These are phyloP conservation scores for Phytophthora sansomeana DNA, from an alignment of 352 stramenopile genomes.

Conservation along the genomic window DNA sequence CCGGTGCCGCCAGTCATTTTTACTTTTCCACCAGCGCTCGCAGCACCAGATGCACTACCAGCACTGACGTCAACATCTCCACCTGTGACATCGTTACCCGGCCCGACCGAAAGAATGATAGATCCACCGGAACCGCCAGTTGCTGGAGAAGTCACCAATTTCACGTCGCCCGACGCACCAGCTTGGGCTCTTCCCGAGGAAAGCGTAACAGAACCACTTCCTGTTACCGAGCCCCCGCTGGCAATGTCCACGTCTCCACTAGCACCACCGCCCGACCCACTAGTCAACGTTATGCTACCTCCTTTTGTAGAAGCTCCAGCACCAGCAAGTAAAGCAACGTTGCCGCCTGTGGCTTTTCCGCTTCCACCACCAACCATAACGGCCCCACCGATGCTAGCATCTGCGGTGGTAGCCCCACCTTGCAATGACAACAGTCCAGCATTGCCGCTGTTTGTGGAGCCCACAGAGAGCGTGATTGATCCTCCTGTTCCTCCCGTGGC, in stretches of 20 bases:
- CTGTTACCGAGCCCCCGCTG: slow-evolving; percentile 23
- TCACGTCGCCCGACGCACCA: slow-evolving; percentile 35
- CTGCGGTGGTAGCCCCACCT: slow-evolving; percentile 21
- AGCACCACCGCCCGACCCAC: slow-evolving; percentile 28
- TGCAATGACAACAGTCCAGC: slow-evolving; percentile 25
- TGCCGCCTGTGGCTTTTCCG: slow-evolving; percentile 25
- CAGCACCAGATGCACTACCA: slow-evolving; percentile 26
- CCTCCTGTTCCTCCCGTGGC: slow-evolving; percentile 24
- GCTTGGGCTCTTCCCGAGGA: slow-evolving; percentile 31
- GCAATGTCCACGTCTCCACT: slow-evolving; percentile 37
- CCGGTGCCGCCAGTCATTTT: slow-evolving; percentile 10
- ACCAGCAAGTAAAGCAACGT: slow-evolving; percentile 28
- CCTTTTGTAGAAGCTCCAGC: slow-evolving; percentile 25
- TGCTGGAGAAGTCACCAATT: slow-evolving; percentile 30
- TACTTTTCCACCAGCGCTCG: slow-evolving; percentile 21
- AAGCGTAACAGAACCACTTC: slow-evolving; percentile 31
- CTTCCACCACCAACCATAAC: slow-evolving; percentile 24
- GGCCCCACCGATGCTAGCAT: slow-evolving; percentile 24
- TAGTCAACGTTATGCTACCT: slow-evolving; percentile 39
- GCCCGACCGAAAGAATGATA: slow-evolving; percentile 33
- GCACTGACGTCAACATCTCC: slow-evolving; percentile 24
- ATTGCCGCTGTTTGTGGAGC: slow-evolving; percentile 15
- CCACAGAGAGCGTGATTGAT: slow-evolving; percentile 26
- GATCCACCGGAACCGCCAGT: slow-evolving; percentile 26
- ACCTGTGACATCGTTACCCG: slow-evolving; percentile 16